These are phyloP conservation scores for Dittrichia graveolens DNA, from an alignment of 129 eudicot species.

Conservation along the genomic window DNA sequence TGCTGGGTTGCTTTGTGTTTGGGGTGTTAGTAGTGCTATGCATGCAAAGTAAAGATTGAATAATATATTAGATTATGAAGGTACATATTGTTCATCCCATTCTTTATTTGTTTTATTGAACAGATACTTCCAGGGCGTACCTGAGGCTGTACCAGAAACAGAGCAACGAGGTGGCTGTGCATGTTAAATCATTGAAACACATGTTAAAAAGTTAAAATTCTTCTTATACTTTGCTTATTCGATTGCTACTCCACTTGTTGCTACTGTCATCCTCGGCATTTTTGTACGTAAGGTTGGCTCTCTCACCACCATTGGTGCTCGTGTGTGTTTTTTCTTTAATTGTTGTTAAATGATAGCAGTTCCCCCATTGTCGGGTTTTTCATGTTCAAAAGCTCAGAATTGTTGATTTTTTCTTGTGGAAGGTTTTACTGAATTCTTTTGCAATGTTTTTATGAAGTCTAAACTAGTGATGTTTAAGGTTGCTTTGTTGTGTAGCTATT, in stretches of 20 bases:
- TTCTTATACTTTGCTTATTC: neutral
- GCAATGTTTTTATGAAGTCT: constrained; percentile 16
- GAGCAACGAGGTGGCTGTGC: constrained; percentile 97
- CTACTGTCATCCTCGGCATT: constrained; percentile 27
- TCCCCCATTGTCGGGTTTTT: neutral
- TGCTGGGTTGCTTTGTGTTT: neutral
- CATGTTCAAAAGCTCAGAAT: neutral
- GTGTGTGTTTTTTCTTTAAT: constrained; percentile 3
- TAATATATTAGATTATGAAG: neutral
- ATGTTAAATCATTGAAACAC: constrained; percentile 42
- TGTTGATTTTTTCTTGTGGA: constrained; percentile 23
- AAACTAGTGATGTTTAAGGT: constrained; percentile 5
- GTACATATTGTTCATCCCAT: neutral
- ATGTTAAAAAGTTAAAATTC: neutral
- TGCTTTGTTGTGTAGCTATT: constrained; percentile 11
- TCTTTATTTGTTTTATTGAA: neutral
- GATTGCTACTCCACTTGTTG: constrained; percentile 3
- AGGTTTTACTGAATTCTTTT: constrained; percentile 26
- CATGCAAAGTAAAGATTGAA: constrained; percentile 2
- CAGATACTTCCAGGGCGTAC: constrained; percentile 98
- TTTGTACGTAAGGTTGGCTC: constrained; percentile 43
- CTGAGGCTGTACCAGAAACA: constrained; percentile 74
- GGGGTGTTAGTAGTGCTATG: neutral
- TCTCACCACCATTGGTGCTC: constrained; percentile 10
- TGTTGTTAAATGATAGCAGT: neutral